Evolutionary conservation across 148 eudicot species (phyloP), one percentile per base, ranked within the genome.

Genomic region (Vaccinium corymbosum): DNA sequence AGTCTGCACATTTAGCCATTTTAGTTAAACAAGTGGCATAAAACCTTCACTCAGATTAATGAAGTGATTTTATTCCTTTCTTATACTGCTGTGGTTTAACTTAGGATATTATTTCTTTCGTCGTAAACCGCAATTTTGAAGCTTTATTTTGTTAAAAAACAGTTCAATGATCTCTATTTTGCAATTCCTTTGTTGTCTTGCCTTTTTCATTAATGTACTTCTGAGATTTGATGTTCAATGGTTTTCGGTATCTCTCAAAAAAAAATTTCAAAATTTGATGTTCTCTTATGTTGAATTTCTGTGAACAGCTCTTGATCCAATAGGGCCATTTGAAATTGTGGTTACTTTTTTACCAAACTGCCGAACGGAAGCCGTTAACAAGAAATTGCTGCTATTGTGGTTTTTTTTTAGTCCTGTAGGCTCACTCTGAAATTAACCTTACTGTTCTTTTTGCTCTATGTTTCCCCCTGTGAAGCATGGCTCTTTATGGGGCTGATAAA

Each of bases 401-500:
- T 52, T 25, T 8, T 10, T 38, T 55, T 46, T 0, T 55, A 9
- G 19, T 12, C 74, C 76, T 52, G 1, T 73, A 32, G n/a, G 12
- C 74, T 27, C 9, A 22, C 0, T 27, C 38, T 61, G 83, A 46
- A 29, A 35, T 35, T 35, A 35, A 49, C 20, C 19, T 38, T 11
- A 35, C 10, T 79, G 13, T 75, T 71, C 55, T 16, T 62, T 13
- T 25, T 80, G n/a, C 46, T 42, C 46, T 76, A 17, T 11, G 78
- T 15, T 19, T 42, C 62, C 20, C 35, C 50, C 27, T 38, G 22
- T 42, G 82, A 84, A 88, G 83, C 77, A 97, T 97, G 99, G 90
- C 94, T 77, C 83, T 90, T 80, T 87, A 89, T 73, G 87, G 91
- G 84, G 84, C 87, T 87, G 85, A 90, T 79, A 92, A 86, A 78